Percentiles rank a stretch among this genome's conserved stretches.
These are phyloP conservation scores for Clonostachys byssicola DNA, from an alignment of 2,329 filamentous ascomycete species.

Conservation along the genomic window DNA sequence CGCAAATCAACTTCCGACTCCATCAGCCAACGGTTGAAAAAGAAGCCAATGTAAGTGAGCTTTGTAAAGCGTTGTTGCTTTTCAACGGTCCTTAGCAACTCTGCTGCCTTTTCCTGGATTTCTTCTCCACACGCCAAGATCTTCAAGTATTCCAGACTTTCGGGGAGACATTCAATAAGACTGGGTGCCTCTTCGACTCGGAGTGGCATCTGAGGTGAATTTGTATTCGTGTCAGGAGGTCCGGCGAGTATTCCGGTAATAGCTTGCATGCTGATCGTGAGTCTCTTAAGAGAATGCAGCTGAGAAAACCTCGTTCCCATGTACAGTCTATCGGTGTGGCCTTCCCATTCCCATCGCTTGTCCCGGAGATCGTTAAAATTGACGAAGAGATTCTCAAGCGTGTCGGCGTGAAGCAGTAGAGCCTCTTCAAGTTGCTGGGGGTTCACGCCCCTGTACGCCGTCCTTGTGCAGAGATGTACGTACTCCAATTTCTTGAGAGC, in stretches of 20 bases:
- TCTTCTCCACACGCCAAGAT: not conserved
- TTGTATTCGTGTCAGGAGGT: not conserved
- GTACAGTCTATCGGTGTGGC: not conserved
- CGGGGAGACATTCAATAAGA: slow-evolving; percentile 2
- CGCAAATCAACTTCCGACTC: no score
- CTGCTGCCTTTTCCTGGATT: no score
- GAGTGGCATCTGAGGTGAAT: not conserved
- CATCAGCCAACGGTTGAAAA: no score
- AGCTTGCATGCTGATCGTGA: not conserved
- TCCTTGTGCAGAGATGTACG: no score
- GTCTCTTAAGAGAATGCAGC: not conserved
- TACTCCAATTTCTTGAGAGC: not conserved
- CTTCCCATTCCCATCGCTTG: not conserved
- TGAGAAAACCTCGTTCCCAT: not conserved
- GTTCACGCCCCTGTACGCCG: not conserved
- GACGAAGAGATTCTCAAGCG: slow-evolving; percentile 5
- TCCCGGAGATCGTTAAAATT: slow-evolving; percentile 3
- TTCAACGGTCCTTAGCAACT: no score
- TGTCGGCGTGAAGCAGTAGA: slow-evolving; percentile 1
- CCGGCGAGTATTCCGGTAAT: not conserved
- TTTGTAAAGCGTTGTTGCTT: no score
- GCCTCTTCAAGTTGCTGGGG: slow-evolving; percentile 2
- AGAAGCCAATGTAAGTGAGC: no score
- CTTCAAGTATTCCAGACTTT: slow-evolving; percentile 4
- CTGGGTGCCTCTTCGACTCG: not conserved